Percentiles rank a stretch among this genome's conserved stretches.
phyloP scores from a whole-genome alignment of 176 grass and related monocot genomes.

The Melocanna baccifera region DNA sequence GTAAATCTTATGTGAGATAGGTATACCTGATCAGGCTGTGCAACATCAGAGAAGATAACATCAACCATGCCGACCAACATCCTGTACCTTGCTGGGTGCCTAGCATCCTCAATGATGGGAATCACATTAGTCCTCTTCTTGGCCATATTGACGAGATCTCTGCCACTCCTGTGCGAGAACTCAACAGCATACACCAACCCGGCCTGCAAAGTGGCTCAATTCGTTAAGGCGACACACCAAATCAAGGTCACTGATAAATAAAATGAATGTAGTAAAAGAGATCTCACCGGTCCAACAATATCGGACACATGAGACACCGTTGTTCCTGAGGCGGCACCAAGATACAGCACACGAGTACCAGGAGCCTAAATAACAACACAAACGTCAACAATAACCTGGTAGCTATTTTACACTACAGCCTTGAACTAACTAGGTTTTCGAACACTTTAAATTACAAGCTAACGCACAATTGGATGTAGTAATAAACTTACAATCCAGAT shows the following conservation, averaged over 20 bases:
- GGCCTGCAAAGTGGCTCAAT: slow-evolving; percentile 29
- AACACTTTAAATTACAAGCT: background rate
- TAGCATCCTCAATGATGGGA: slow-evolving; percentile 95
- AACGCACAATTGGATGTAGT: too few relatives aligned
- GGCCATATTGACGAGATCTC: slow-evolving; percentile 94
- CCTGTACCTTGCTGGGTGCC: slow-evolving; percentile 75
- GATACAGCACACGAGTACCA: slow-evolving; percentile 73
- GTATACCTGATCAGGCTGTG: slow-evolving; percentile 89
- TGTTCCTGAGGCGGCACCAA: slow-evolving; percentile 88
- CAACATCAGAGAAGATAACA: slow-evolving; percentile 98
- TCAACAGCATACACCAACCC: slow-evolving; percentile 91
- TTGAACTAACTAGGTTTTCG: background rate
- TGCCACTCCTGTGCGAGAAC: slow-evolving; percentile 93
- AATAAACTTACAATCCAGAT: slow-evolving; percentile 71
- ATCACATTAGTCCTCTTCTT: slow-evolving; percentile 97
- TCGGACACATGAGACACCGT: slow-evolving; percentile 86
- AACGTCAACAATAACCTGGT: background rate
- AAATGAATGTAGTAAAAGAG: background rate
- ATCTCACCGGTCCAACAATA: slow-evolving; percentile 77
- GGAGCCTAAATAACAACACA: slow-evolving; percentile 40
- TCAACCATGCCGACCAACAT: slow-evolving; percentile 99
- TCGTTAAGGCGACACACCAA: background rate
- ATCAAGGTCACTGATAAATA: fast-evolving
- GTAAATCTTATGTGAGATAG: background rate
- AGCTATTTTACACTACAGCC: background rate